These are phyloP conservation scores for Gentiana macrophylla DNA, from an alignment of 257 asterid genomes.

Conservation along the genomic window DNA sequence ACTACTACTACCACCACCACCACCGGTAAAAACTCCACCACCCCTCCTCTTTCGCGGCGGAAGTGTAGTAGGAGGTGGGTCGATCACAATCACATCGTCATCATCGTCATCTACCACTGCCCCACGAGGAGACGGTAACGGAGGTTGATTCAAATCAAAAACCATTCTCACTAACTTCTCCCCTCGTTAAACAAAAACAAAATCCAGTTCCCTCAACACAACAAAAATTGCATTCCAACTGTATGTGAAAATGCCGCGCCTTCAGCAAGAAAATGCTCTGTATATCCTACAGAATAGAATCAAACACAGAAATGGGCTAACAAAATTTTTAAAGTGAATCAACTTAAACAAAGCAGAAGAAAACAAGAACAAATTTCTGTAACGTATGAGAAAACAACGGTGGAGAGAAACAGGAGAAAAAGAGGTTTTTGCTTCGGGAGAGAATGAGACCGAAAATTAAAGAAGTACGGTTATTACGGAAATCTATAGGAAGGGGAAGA, in stretches of 20 bases:
- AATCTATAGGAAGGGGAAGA: too few relatives aligned
- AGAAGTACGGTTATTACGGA: not conserved
- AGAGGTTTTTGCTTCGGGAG: not conserved
- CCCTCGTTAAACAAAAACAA: slow-evolving; percentile 9
- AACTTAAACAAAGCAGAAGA: not conserved
- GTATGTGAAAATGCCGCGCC: not conserved
- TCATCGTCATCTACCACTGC: slow-evolving; percentile 10
- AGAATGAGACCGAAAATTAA: slow-evolving; percentile 7
- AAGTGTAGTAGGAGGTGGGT: slow-evolving; percentile 7
- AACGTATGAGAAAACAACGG: slow-evolving; percentile 3
- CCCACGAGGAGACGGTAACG: slow-evolving; percentile 58
- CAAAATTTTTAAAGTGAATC: not conserved
- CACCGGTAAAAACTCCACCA: not conserved
- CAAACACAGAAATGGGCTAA: not conserved
- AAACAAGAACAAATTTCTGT: not conserved
- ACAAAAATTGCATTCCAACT: slow-evolving; percentile 1
- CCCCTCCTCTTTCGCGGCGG: not conserved
- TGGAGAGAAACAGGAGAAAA: not conserved
- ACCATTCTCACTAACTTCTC: slow-evolving; percentile 32
- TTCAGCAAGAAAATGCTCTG: not conserved
- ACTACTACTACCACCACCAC: not conserved
- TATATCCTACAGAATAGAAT: not conserved
- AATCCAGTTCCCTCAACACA: not conserved
- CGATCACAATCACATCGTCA: slow-evolving; percentile 22
- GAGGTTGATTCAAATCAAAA: slow-evolving; percentile 71